Evolutionary conservation across 306 rosid genomes (phyloP).

Genomic region (Quercus ilex): DNA sequence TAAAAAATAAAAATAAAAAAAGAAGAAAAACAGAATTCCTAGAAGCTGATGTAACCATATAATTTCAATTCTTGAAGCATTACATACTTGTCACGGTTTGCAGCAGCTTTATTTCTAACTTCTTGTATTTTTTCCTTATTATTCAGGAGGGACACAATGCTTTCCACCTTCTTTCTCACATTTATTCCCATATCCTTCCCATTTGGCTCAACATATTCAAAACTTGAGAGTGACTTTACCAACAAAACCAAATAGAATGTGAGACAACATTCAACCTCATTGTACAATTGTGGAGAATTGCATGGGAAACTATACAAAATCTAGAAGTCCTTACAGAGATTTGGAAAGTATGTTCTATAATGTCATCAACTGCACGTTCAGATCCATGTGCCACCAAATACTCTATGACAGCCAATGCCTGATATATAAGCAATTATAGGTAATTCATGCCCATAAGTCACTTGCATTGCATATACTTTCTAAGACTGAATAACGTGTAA

Average conservation of each 20-base stretch:
- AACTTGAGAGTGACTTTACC: constrained; percentile 79
- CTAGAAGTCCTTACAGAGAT: constrained; percentile 63
- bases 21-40: constrained; percentile 12
- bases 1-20: not conserved
- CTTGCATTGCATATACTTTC: not conserved
- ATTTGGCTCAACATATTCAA: constrained; percentile 94
- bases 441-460: not conserved
- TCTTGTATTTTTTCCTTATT: constrained; percentile 89
- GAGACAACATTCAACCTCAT: constrained; percentile 8
- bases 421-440: constrained; percentile 34
- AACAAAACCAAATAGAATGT: constrained; percentile 29
- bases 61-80: constrained; percentile 6
- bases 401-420: constrained; percentile 97
- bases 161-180: constrained; percentile 95
- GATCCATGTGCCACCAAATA: constrained; percentile 92
- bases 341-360: constrained; percentile 95
- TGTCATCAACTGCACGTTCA: constrained; percentile 98
- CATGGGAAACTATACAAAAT: constrained; percentile 7
- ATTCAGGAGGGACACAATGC: constrained; percentile 71
- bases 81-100: constrained; percentile 89
- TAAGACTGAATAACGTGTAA: not conserved
- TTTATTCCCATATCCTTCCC: constrained; percentile 96
- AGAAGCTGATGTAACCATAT: constrained; percentile 18
- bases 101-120: constrained; percentile 85
- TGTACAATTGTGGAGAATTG: constrained; percentile 21